phyloP scores from a whole-genome alignment of 164 flowering plant species.

The Liquidambar formosana region DNA sequence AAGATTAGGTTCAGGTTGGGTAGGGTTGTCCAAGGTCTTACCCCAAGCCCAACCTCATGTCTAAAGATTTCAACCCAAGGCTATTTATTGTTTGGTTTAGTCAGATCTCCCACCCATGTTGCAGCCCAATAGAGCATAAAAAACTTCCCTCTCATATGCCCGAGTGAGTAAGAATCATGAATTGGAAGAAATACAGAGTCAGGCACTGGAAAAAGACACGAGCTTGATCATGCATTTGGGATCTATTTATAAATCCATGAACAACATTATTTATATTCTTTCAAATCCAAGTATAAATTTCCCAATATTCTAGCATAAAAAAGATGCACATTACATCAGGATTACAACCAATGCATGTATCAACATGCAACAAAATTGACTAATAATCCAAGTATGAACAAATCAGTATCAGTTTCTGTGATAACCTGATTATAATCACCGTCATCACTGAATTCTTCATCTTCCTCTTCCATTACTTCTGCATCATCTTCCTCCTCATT shows the following conservation, averaged over 20 bases:
- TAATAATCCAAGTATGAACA: neutral
- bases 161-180: neutral
- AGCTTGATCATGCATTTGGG: too few relatives aligned
- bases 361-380: neutral
- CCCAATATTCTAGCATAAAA: neutral
- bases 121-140: neutral
- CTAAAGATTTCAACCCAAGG: too few relatives aligned
- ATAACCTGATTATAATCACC: constrained; percentile 56
- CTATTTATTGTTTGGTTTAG: neutral
- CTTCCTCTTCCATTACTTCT: constrained; percentile 22
- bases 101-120: neutral
- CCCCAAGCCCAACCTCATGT: too few relatives aligned
- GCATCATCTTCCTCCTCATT: constrained; percentile 41
- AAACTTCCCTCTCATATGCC: neutral
- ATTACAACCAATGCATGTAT: neutral
- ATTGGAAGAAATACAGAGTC: neutral
- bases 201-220: neutral
- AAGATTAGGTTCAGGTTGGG: neutral
- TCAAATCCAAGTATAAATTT: neutral
- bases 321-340: neutral
- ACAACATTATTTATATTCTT: too few relatives aligned
- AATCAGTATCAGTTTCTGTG: neutral
- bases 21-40: too few relatives aligned
- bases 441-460: constrained; percentile 43
- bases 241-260: too few relatives aligned